These are phyloP conservation scores for Orobanche coerulescens DNA, from an alignment of 257 asterid species.

Conservation along the genomic window DNA sequence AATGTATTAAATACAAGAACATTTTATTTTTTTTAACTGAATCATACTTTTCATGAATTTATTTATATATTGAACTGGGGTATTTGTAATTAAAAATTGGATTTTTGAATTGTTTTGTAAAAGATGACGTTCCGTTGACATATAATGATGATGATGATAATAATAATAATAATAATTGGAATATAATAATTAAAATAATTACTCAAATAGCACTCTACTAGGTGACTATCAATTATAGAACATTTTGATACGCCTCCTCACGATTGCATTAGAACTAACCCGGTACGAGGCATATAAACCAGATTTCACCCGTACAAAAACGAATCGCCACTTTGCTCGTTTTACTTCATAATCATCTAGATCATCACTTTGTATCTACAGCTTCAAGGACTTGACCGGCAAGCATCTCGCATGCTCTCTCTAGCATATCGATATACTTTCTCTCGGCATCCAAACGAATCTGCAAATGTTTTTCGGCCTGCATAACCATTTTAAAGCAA, in stretches of 20 bases:
- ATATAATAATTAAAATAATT: no score
- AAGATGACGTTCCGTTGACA: no score
- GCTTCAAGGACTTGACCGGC: slow-evolving; percentile 46
- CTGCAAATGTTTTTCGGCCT: slow-evolving; percentile 55
- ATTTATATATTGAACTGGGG: no score
- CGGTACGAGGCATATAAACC: slow-evolving; percentile 29
- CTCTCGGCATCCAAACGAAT: slow-evolving; percentile 51
- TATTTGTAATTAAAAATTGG: no score
- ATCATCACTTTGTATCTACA: slow-evolving; percentile 19
- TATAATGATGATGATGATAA: no score
- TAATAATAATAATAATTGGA: no score
- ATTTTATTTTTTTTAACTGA: no score
- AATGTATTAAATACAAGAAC: no score
- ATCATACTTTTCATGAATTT: no score
- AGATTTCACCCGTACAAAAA: slow-evolving; percentile 32
- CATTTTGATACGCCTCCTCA: slow-evolving; percentile 27
- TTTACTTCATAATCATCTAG: slow-evolving; percentile 24
- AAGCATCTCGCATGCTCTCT: slow-evolving; percentile 47
- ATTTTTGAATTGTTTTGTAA: no score
- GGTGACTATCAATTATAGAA: neutral
- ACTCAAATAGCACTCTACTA: no score
- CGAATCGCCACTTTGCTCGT: slow-evolving; percentile 22
- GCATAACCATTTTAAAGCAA: slow-evolving; percentile 20
- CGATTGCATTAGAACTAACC: slow-evolving; percentile 26
- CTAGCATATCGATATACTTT: slow-evolving; percentile 46